Conservation (phyloP, 345 rosid species). For the Lepidium africanum region DNA sequence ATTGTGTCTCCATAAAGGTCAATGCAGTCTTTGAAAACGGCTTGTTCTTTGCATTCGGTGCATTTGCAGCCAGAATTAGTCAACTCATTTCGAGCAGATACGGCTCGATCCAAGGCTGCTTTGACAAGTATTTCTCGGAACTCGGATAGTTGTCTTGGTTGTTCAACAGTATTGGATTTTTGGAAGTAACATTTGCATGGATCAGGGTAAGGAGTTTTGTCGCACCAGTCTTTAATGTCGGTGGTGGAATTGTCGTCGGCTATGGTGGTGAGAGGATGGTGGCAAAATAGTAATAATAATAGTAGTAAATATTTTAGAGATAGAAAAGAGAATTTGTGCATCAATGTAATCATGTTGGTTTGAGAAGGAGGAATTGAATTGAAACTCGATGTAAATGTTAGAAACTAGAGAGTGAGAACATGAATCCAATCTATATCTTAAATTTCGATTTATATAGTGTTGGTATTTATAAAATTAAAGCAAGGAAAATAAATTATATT, state of each 20-base stretch:
- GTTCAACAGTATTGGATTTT: slow-evolving; percentile 10
- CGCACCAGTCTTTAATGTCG: slow-evolving; percentile 58
- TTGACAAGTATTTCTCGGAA: slow-evolving; percentile 47
- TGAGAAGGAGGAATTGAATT: not conserved
- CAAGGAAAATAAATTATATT: not conserved
- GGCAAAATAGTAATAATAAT: slow-evolving; percentile 15
- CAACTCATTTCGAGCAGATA: slow-evolving; percentile 27
- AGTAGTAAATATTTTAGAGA: slow-evolving; percentile 18
- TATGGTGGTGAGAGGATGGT: slow-evolving; percentile 13
- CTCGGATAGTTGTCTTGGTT: slow-evolving; percentile 35
- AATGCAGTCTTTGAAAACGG: slow-evolving; percentile 55
- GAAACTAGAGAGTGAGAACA: slow-evolving; percentile 11
- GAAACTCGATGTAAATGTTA: not conserved
- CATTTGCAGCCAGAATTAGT: slow-evolving; percentile 19
- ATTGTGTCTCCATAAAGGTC: slow-evolving; percentile 52
- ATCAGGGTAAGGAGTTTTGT: slow-evolving; percentile 68
- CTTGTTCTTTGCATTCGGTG: slow-evolving; percentile 25
- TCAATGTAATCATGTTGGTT: not conserved
- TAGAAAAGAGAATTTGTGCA: not conserved
- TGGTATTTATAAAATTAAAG: not conserved
- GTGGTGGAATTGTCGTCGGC: slow-evolving; percentile 2
- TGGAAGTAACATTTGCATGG: slow-evolving; percentile 49
- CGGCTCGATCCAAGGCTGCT: slow-evolving; percentile 49
- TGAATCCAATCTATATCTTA: not conserved
- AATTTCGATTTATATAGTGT: not conserved